A percentile compares a stretch with the other conserved stretches of the same genome.
Evolutionary conservation across 306 rosid genomes (phyloP).

Genomic region (Amphicarpaea edgeworthii): DNA sequence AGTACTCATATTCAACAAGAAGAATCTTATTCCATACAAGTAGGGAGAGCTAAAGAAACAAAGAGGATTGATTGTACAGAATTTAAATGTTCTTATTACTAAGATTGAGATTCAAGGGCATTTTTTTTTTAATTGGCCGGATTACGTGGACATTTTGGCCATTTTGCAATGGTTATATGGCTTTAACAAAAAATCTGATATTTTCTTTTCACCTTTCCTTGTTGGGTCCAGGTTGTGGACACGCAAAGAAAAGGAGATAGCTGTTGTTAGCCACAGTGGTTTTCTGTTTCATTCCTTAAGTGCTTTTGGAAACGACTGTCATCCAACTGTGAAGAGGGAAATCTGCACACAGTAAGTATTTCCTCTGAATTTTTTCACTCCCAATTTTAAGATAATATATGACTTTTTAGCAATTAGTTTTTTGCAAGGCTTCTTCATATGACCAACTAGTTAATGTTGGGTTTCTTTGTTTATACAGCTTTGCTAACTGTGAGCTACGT

Average conservation of each 20-base stretch:
- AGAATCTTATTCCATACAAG: background rate
- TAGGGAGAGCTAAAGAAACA: background rate
- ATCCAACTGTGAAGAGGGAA: slow-evolving; percentile 76
- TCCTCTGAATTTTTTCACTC: background rate
- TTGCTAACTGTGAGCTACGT: slow-evolving; percentile 90
- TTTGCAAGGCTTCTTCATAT: background rate
- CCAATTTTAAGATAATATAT: background rate
- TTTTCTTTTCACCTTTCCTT: no score
- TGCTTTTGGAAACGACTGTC: slow-evolving; percentile 86
- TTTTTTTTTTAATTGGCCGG: slow-evolving; percentile 10
- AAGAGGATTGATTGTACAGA: background rate
- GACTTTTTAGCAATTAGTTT: background rate
- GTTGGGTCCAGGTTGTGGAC: slow-evolving; percentile 86
- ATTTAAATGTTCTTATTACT: slow-evolving; percentile 18
- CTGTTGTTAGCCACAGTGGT: slow-evolving; percentile 81
- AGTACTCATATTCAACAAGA: slow-evolving; percentile 4
- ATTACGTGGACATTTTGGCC: slow-evolving; percentile 2
- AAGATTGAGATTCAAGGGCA: background rate
- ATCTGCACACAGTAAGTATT: slow-evolving; percentile 71
- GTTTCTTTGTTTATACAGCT: slow-evolving; percentile 59
- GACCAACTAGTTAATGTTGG: slow-evolving; percentile 8
- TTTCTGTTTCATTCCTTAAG: slow-evolving; percentile 72
- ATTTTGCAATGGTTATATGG: no score
- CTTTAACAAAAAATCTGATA: no score
- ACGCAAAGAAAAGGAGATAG: slow-evolving; percentile 90